These are phyloP conservation scores for Plenodomus lindquistii DNA, from an alignment of 2,329 filamentous ascomycete genomes.

Conservation along the genomic window DNA sequence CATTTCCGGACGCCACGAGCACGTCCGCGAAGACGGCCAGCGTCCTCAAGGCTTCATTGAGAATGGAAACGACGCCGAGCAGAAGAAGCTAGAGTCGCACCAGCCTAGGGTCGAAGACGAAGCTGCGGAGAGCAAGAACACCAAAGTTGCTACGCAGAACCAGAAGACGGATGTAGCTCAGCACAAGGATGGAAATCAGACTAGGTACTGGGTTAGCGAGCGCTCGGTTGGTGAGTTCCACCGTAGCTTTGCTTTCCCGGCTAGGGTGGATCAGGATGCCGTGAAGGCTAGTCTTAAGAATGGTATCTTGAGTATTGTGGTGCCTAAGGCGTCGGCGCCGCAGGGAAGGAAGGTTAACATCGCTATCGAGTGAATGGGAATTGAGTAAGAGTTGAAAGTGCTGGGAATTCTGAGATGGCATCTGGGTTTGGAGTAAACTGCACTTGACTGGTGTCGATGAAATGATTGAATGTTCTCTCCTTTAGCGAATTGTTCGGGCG, in stretches of 20 bases:
- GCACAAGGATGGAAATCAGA: constrained; percentile 51
- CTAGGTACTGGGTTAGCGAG: constrained; percentile 72
- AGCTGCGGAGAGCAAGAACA: constrained; percentile 24
- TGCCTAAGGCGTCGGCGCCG: constrained; percentile 59
- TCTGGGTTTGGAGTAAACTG: too few species aligned
- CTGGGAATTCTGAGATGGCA: neutral
- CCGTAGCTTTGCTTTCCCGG: constrained; percentile 62
- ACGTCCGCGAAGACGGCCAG: constrained; percentile 61
- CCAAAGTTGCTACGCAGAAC: constrained; percentile 32
- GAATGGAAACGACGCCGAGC: constrained; percentile 23
- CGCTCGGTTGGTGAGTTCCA: constrained; percentile 63
- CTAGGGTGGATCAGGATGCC: constrained; percentile 61
- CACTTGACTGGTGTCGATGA: too few species aligned
- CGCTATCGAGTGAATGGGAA: constrained; percentile 19
- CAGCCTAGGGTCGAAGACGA: constrained; percentile 70
- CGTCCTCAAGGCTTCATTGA: constrained; percentile 56
- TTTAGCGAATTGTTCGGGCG: too few species aligned
- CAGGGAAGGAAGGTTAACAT: constrained; percentile 59
- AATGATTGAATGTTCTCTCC: too few species aligned
- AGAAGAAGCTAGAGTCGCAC: constrained; percentile 27
- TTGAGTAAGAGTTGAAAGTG: neutral
- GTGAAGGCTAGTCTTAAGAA: constrained; percentile 65
- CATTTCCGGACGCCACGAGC: constrained; percentile 71
- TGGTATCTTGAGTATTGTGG: constrained; percentile 60
- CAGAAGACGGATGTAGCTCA: constrained; percentile 47